These are phyloP conservation scores for Trichoderma citrinoviride DNA, from an alignment of 2,329 filamentous ascomycete genomes.

Conservation along the genomic window DNA sequence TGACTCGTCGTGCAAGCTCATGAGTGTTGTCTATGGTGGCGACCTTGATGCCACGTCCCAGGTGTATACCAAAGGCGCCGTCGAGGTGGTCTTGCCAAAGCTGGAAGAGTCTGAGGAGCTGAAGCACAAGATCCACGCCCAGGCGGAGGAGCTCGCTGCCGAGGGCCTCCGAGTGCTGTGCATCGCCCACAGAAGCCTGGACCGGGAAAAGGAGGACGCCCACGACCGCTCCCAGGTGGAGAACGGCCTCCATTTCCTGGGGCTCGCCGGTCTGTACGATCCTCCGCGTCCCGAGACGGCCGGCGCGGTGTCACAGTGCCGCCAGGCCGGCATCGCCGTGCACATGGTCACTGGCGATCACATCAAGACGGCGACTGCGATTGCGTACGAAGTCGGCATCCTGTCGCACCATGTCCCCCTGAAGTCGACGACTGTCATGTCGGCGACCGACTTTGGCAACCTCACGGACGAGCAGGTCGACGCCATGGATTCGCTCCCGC, in stretches of 20 bases:
- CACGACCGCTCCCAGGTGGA: constrained; percentile 56
- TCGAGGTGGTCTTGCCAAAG: constrained; percentile 55
- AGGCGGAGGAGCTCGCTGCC: constrained; percentile 56
- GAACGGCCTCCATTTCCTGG: constrained; percentile 59
- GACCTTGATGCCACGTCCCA: constrained; percentile 36
- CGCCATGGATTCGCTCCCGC: constrained; percentile 55
- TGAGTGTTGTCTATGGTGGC: constrained; percentile 64
- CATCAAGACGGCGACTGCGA: constrained; percentile 64
- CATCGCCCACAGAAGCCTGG: constrained; percentile 54
- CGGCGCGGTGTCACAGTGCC: constrained; percentile 57
- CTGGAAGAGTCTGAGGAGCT: constrained; percentile 47
- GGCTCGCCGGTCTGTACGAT: constrained; percentile 69
- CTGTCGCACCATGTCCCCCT: constrained; percentile 41
- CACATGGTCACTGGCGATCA: constrained; percentile 71
- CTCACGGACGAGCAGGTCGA: constrained; percentile 63
- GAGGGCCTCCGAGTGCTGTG: constrained; percentile 68
- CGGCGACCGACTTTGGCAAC: constrained; percentile 60
- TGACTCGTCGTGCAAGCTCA: constrained; percentile 70
- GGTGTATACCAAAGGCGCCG: constrained; percentile 58
- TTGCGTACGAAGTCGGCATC: constrained; percentile 64
- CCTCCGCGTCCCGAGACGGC: constrained; percentile 67
- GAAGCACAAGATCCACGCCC: constrained; percentile 46
- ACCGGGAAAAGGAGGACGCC: constrained; percentile 35
- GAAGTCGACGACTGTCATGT: constrained; percentile 53
- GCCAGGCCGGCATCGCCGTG: constrained; percentile 60